A percentile compares a stretch with the other conserved stretches of the same genome.
Evolutionary conservation across 2,329 filamentous ascomycete species (phyloP).

Genomic region (Botrytis squamosa): DNA sequence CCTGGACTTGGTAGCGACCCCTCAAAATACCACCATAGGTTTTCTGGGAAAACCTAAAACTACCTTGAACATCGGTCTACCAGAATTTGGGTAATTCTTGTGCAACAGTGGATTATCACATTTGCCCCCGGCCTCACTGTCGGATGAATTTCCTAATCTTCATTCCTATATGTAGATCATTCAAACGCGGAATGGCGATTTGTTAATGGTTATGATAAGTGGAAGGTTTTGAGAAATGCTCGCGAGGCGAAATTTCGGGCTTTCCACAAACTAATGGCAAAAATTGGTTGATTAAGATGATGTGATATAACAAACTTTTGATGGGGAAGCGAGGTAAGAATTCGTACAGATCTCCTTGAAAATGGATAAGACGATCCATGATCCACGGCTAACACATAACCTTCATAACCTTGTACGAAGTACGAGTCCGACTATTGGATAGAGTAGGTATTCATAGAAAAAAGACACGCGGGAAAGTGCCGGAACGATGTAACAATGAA

Average conservation of each 20-base stretch:
- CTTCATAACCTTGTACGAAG: background rate
- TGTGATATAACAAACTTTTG: background rate
- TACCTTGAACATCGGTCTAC: too few relatives aligned
- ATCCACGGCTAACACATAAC: background rate
- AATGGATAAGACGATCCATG: background rate
- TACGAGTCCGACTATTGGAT: background rate
- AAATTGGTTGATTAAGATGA: background rate
- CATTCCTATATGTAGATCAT: background rate
- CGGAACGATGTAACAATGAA: background rate
- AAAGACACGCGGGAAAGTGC: background rate
- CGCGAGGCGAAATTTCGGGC: background rate
- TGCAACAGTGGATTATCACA: background rate
- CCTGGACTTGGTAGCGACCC: background rate
- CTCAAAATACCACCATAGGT: background rate
- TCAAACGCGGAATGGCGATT: background rate
- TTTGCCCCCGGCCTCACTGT: background rate
- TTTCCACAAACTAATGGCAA: background rate
- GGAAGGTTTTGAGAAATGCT: background rate
- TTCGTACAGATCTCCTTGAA: background rate
- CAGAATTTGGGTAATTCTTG: background rate
- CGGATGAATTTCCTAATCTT: background rate
- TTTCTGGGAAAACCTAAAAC: background rate
- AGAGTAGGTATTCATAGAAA: background rate
- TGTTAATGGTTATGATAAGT: too few relatives aligned
- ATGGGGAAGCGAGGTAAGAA: background rate